Evolutionary conservation across 2,329 filamentous ascomycete species (phyloP).

Genomic region (Aplosporella prunicola): DNA sequence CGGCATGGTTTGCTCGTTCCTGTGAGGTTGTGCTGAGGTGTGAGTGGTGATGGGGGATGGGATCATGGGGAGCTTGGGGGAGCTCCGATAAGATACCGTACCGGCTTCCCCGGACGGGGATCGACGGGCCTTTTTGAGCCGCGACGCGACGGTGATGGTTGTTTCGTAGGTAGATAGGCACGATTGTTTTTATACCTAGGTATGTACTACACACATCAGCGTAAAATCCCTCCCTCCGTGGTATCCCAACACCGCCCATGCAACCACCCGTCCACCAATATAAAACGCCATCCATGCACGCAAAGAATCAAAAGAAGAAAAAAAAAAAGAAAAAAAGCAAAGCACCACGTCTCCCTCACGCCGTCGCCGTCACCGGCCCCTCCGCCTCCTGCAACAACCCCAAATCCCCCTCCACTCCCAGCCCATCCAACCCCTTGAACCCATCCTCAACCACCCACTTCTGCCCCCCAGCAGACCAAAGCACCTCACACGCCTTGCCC

Average conservation of each 20-base stretch:
- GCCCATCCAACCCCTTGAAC: constrained; percentile 60
- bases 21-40: not conserved
- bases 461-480: constrained; percentile 51
- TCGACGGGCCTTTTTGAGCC: too few relatives aligned
- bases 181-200: too few relatives aligned
- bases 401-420: constrained; percentile 26
- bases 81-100: constrained; percentile 1
- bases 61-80: not conserved
- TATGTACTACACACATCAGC: too few relatives aligned
- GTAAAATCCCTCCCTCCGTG: too few relatives aligned
- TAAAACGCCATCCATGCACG: constrained; percentile 9
- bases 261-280: not conserved
- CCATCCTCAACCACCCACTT: constrained; percentile 84
- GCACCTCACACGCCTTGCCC: constrained; percentile 70
- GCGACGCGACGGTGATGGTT: too few relatives aligned
- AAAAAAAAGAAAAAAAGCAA: too few relatives aligned
- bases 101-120: too few relatives aligned
- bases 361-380: not conserved
- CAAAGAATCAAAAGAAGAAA: too few relatives aligned
- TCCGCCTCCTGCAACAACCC: constrained; percentile 7
- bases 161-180: too few relatives aligned
- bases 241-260: too few relatives aligned
- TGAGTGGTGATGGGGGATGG: constrained; percentile 1
- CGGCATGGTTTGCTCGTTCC: too few relatives aligned
- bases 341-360: too few relatives aligned